Base-by-base conservation (phyloP, 352 stramenopile genomes). In the Phytophthora agathidicida region DNA sequence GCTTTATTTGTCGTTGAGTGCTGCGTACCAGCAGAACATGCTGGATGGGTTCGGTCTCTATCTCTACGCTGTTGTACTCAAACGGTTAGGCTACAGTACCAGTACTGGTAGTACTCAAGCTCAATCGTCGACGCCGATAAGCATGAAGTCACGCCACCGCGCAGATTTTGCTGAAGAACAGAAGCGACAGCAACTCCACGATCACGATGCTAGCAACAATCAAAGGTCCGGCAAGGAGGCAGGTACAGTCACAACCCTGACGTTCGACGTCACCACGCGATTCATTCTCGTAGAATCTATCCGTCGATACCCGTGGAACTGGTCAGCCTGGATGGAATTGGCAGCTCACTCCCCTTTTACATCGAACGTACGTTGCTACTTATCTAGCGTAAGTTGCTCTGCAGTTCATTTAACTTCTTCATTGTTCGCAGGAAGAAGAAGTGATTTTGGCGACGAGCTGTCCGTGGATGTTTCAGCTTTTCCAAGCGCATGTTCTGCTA, bases 261-360 rank as follows among this genome's bases (percentile, higher is more conserved):
- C 59, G 32, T 78, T 80, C 47, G 71, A 79, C 38, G 73, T 83
- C 17, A 81, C 79, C 8, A 91, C 81, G 17, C 79, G 81, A 28
- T 75, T 77, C 44, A 81, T 94, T 14, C 60, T 94, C 5, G 41
- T 90, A 33, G 80, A 85, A 48, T 91, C 86, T 2, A 88, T 95
- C 42, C 72, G 70, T 9, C 56, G 64, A 8, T 93, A 88, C 48
- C 86, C 86, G 13, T 95, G 76, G 76, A 99, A 99, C 75, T 99
- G 97, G 97, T 98, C 93, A 28, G 96, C 96, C 9, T 99, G 97
- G 97, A 94, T 99, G 65, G 96, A 99, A 67, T 75, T 99, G 3
- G 89, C 82, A 19, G 51, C 72, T 24, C 71, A 88, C 39, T 90
- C 78, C 20, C 77, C 76, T 17, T 90, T 89, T 49, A 93, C 68